Evolutionary conservation across 768 basidiomycete species (phyloP).

Genomic region (Sarcomyxa edulis): DNA sequence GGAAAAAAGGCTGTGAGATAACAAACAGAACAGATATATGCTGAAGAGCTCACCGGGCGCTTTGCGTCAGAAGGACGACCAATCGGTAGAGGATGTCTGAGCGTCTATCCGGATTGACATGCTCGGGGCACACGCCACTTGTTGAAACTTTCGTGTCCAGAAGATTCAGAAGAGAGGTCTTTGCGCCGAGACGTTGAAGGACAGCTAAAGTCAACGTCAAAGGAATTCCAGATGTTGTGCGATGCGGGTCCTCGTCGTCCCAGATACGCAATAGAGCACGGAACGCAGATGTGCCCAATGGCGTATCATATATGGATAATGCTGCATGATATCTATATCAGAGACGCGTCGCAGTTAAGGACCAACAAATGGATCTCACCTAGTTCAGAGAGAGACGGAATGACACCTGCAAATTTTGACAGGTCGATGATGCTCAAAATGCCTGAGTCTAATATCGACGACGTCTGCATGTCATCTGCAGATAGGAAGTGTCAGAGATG

Average conservation of each 20-base stretch:
- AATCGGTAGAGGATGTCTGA: slow-evolving; percentile 33
- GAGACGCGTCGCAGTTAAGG: background rate
- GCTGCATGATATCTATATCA: slow-evolving; percentile 19
- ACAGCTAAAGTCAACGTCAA: slow-evolving; percentile 27
- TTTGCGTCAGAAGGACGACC: slow-evolving; percentile 32
- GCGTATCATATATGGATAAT: slow-evolving; percentile 16
- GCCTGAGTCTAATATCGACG: slow-evolving; percentile 36
- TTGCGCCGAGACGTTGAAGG: slow-evolving; percentile 42
- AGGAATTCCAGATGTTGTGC: slow-evolving; percentile 20
- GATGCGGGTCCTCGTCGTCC: slow-evolving; percentile 13
- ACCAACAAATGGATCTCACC: slow-evolving; percentile 22
- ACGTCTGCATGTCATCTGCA: slow-evolving; percentile 37
- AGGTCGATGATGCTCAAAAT: slow-evolving; percentile 28
- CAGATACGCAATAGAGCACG: slow-evolving; percentile 29
- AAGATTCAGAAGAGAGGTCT: slow-evolving; percentile 24
- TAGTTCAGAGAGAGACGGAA: slow-evolving; percentile 36
- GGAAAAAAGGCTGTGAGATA: background rate
- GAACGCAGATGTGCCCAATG: slow-evolving; percentile 21
- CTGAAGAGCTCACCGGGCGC: slow-evolving; percentile 41
- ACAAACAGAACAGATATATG: background rate
- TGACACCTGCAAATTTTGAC: slow-evolving; percentile 19
- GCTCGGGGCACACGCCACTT: slow-evolving; percentile 3
- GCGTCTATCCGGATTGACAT: slow-evolving; percentile 16
- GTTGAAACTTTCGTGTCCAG: slow-evolving; percentile 23
- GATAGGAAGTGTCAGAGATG: too few species aligned